Base-by-base conservation (phyloP, 495 filamentous ascomycete species). In the Acidiella bohemica region DNA sequence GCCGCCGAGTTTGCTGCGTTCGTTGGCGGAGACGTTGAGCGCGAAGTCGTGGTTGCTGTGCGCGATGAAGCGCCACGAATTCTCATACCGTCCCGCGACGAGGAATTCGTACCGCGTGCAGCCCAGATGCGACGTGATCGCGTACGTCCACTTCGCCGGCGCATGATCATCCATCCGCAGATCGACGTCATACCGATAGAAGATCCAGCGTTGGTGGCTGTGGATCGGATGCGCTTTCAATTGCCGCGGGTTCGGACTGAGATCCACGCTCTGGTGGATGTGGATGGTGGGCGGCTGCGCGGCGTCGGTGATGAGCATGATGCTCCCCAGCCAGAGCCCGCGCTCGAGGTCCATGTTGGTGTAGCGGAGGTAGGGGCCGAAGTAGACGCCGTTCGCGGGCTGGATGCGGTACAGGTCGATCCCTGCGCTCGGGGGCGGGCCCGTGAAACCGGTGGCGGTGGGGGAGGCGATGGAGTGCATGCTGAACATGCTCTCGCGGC, bases 101-200 rank as follows among this genome's bases (percentile, higher is more conserved):
- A 95, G 71, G 56, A 97, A 97, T 60, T 97, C 90, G 61, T 93
- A 97, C 13, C 90, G 73, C 4, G 90, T 95, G 64, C 90, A 96
- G 11, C 90, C 90, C 0, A 96, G 69, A 54, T 95, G 86, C 20
- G 88, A 95, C 0, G 92, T 96, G 39, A 97, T 90, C 5, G 90
- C 90, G 56, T 97, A 97, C 0, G 90, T 97, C 90, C 90, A 97
- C 53, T 90, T 84, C 3, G 87, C 82, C 20, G 81, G 75, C 3
- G 69, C 62, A 32, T 68, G 59, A 8, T 95, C 90, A 22, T 81
- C 80, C 90, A 97, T 96, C 46, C 76, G 77, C 19, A 96, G 62
- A 47, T 94, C 83, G 41, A 97, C 58, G 44, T 95, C 90, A 53
- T 97, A 97, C 47, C 90, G 80, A 61, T 92, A 96, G 54, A 97